Evolutionary conservation across 768 basidiomycete genomes (phyloP).

Genomic region (Amanita thiersii): DNA sequence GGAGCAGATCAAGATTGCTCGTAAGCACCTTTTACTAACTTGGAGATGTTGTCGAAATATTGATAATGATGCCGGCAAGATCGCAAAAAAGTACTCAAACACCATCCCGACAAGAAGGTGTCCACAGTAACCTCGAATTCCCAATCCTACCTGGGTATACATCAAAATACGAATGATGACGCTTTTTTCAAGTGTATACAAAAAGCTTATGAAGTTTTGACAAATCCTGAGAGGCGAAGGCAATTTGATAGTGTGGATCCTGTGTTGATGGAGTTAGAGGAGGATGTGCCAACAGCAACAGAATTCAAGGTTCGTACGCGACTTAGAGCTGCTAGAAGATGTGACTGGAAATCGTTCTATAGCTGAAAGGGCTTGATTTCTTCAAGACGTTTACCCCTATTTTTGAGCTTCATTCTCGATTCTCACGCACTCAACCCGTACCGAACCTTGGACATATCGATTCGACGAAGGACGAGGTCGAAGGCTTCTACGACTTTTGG

Average conservation of each 20-base stretch:
- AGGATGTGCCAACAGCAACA: constrained; percentile 62
- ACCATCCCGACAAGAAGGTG: constrained; percentile 96
- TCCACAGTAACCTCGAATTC: constrained; percentile 20
- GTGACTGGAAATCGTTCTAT: not conserved
- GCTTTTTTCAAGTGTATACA: constrained; percentile 99
- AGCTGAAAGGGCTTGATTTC: constrained; percentile 54
- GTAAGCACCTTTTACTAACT: constrained; percentile 48
- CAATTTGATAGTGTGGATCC: constrained; percentile 98
- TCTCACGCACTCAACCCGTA: constrained; percentile 80
- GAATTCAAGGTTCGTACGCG: constrained; percentile 42
- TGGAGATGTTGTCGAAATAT: not conserved
- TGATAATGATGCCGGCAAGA: constrained; percentile 40
- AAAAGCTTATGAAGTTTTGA: constrained; percentile 94
- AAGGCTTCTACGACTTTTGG: constrained; percentile 97
- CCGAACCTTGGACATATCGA: constrained; percentile 68
- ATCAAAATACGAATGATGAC: constrained; percentile 89
- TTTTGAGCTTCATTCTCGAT: constrained; percentile 87
- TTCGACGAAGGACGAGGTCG: constrained; percentile 74
- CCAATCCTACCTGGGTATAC: constrained; percentile 40
- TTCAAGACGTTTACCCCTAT: constrained; percentile 71
- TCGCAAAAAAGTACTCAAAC: constrained; percentile 97
- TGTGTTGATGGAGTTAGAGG: constrained; percentile 59
- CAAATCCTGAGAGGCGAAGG: constrained; percentile 76
- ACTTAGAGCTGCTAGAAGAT: not conserved
- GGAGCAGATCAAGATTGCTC: constrained; percentile 94